Conservation (phyloP, 495 filamentous ascomycete genomes). For the Tuber borchii region DNA sequence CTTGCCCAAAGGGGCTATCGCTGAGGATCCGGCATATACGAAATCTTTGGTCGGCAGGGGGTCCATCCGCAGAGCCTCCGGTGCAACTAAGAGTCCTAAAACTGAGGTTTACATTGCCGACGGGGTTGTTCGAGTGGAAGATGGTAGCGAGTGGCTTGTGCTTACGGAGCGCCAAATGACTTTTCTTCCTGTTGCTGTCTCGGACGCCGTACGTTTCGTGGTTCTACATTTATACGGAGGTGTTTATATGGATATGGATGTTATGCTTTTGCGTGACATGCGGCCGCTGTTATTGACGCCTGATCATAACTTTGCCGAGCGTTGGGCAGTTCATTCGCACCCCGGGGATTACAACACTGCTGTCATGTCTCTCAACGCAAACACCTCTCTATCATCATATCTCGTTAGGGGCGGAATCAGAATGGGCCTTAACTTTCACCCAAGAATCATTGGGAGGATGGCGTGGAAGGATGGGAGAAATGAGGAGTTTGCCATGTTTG, state of each 20-base stretch:
- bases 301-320: slow-evolving; percentile 52
- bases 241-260: slow-evolving; percentile 55
- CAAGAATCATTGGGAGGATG: slow-evolving; percentile 53
- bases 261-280: slow-evolving; percentile 54
- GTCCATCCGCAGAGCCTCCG: slow-evolving; percentile 13
- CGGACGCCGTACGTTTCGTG: slow-evolving; percentile 52
- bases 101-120: slow-evolving; percentile 48
- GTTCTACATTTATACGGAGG: slow-evolving; percentile 54
- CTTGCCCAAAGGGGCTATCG: slow-evolving; percentile 45
- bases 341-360: slow-evolving; percentile 57
- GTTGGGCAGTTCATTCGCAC: slow-evolving; percentile 52
- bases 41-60: slow-evolving; percentile 7
- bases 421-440: slow-evolving; percentile 57
- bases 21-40: slow-evolving; percentile 31
- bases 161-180: slow-evolving; percentile 53
- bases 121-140: slow-evolving; percentile 47
- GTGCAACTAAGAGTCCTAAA: slow-evolving; percentile 37
- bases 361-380: slow-evolving; percentile 53
- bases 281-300: slow-evolving; percentile 49
- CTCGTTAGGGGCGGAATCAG: slow-evolving; percentile 53
- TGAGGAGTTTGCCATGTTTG: slow-evolving; percentile 52
- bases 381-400: slow-evolving; percentile 53
- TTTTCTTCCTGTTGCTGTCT: slow-evolving; percentile 45
- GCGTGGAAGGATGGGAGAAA: slow-evolving; percentile 52
- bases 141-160: slow-evolving; percentile 50